Evolutionary conservation across 192 early-diverging fungal genomes (phyloP).

Genomic region (Funneliformis mosseae): DNA sequence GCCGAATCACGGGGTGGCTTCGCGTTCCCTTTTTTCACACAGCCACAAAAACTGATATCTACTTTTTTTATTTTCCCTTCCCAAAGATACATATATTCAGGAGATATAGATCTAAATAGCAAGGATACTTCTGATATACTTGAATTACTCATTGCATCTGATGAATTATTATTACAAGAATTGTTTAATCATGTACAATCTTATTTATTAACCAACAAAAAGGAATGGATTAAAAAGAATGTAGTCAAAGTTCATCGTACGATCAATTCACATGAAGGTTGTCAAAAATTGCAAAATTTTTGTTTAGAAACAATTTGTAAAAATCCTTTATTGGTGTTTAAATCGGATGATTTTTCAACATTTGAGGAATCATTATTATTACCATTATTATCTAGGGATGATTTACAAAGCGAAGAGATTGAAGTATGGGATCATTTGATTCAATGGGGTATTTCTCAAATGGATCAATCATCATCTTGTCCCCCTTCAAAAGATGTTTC

Average conservation of each 20-base stretch:
- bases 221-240: conserved; percentile 19
- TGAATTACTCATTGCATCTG: conserved; percentile 27
- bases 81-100: conserved; percentile 30
- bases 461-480: not conserved
- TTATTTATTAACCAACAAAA: conserved; percentile 4
- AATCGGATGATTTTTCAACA: conserved; percentile 23
- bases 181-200: conserved; percentile 26
- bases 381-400: conserved; percentile 21
- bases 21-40: too few species aligned
- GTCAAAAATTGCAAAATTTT: conserved; percentile 9
- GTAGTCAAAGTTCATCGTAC: conserved; percentile 2
- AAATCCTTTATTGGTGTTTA: conserved; percentile 23
- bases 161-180: conserved; percentile 30
- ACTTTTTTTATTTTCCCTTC: not conserved
- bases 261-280: not conserved
- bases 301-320: conserved; percentile 27
- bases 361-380: conserved; percentile 28
- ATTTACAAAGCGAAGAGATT: conserved; percentile 31
- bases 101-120: conserved; percentile 1
- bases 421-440: conserved; percentile 32
- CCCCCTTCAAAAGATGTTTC: not conserved
- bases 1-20: not conserved
- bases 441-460: conserved; percentile 31
- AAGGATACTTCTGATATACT: conserved; percentile 16
- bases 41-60: not conserved